Percentiles rank a stretch among this genome's conserved stretches.
Evolutionary conservation across 1,139 yeast genomes (phyloP).

Genomic region (Candida gigantensis): DNA sequence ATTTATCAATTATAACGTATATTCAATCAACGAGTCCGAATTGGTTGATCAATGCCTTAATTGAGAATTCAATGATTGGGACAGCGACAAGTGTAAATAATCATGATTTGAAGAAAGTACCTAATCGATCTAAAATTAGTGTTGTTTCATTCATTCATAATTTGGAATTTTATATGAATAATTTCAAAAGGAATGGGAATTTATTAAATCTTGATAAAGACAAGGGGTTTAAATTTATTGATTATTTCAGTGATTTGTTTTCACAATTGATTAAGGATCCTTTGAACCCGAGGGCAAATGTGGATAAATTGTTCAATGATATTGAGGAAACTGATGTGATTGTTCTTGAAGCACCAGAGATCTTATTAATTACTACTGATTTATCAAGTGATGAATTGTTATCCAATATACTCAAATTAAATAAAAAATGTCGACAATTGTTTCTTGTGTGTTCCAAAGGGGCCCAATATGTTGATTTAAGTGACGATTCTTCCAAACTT

Average conservation of each 20-base stretch:
- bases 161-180: slow-evolving; percentile 34
- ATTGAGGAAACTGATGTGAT: slow-evolving; percentile 25
- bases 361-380: slow-evolving; percentile 46
- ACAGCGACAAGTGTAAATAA: slow-evolving; percentile 37
- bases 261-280: slow-evolving; percentile 29
- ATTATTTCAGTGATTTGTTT: slow-evolving; percentile 46
- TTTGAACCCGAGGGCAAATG: slow-evolving; percentile 15
- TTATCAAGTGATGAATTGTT: slow-evolving; percentile 36
- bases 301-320: slow-evolving; percentile 26
- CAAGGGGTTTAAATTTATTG: slow-evolving; percentile 42
- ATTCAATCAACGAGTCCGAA: slow-evolving; percentile 64
- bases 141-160: slow-evolving; percentile 47
- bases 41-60: slow-evolving; percentile 59
- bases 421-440: slow-evolving; percentile 34
- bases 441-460: slow-evolving; percentile 33
- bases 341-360: slow-evolving; percentile 51
- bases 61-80: slow-evolving; percentile 47
- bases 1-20: slow-evolving; percentile 52
- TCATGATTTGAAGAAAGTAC: slow-evolving; percentile 28
- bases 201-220: slow-evolving; percentile 29
- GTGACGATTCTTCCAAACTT: slow-evolving; percentile 33
- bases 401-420: slow-evolving; percentile 35
- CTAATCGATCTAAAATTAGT: slow-evolving; percentile 32
- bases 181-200: slow-evolving; percentile 44
- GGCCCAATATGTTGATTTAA: background rate